Conservation (phyloP, 2,329 filamentous ascomycete genomes). For the Zalaria obscura region DNA sequence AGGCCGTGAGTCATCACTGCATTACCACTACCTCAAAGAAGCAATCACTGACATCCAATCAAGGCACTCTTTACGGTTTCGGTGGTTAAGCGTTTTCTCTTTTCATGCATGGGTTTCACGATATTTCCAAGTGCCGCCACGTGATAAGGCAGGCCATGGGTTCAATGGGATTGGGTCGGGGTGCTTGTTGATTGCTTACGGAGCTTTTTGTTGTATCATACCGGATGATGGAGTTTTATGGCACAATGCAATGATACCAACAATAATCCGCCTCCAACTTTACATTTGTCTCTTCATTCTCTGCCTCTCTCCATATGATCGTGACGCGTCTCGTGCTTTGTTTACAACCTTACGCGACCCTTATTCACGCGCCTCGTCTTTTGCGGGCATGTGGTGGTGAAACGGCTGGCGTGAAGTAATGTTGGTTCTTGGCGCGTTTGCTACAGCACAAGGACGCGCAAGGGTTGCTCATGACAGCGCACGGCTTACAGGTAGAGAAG, state of each 20-base stretch:
- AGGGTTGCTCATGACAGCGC: too few relatives aligned
- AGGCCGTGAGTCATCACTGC: constrained; percentile 29
- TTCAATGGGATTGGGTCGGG: constrained; percentile 6
- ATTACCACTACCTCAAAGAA: constrained; percentile 7
- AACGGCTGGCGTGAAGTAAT: too few relatives aligned
- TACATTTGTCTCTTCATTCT: not conserved
- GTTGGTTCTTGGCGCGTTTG: too few relatives aligned
- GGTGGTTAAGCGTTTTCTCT: constrained; percentile 38
- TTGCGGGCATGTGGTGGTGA: too few relatives aligned
- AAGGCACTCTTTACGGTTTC: constrained; percentile 49
- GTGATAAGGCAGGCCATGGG: constrained; percentile 2
- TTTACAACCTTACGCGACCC: too few relatives aligned
- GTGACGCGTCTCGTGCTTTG: not conserved
- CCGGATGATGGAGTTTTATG: constrained; percentile 7
- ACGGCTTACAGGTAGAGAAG: too few relatives aligned
- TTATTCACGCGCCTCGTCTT: too few relatives aligned
- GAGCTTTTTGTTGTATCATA: constrained; percentile 8
- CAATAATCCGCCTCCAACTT: constrained; percentile 4
- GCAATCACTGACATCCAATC: constrained; percentile 9
- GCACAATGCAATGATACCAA: constrained; percentile 8
- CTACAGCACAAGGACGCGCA: too few relatives aligned
- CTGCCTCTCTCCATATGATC: not conserved
- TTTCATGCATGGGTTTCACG: constrained; percentile 8
- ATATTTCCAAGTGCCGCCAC: constrained; percentile 4
- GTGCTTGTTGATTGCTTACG: constrained; percentile 3